These are phyloP conservation scores for Xylariaceae sp. DNA, from an alignment of 2,329 filamentous ascomycete species.

Conservation along the genomic window DNA sequence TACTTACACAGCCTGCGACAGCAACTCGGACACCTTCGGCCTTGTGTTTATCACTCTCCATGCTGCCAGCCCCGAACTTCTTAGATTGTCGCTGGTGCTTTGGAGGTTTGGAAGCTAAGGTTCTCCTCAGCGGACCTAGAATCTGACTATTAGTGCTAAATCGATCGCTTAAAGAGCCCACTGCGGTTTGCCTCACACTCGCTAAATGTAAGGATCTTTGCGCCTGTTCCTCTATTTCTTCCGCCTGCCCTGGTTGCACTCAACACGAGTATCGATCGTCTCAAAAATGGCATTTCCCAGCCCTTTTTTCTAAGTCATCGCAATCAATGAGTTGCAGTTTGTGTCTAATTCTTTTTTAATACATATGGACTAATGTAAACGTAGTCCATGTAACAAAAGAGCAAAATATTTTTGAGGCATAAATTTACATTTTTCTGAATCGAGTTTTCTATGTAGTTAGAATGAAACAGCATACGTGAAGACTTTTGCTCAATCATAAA, in stretches of 20 bases:
- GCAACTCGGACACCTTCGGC: conserved; percentile 69
- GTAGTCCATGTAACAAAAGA: too few relatives aligned
- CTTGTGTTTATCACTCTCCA: conserved; percentile 1
- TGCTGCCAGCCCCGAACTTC: not conserved
- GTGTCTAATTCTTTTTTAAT: too few relatives aligned
- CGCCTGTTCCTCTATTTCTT: not conserved
- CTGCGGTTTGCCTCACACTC: not conserved
- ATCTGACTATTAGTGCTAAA: not conserved
- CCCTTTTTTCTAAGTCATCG: not conserved
- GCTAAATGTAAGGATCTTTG: not conserved
- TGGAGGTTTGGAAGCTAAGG: not conserved
- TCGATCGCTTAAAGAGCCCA: not conserved
- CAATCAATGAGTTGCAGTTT: too few relatives aligned
- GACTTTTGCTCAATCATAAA: too few relatives aligned
- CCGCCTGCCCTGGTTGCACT: not conserved
- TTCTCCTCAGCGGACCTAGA: not conserved
- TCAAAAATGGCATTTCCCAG: not conserved
- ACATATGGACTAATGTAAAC: too few relatives aligned
- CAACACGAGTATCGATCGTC: not conserved
- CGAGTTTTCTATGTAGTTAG: too few relatives aligned
- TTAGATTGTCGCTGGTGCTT: not conserved
- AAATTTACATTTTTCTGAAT: too few relatives aligned
- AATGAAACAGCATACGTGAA: too few relatives aligned
- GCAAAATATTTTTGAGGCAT: too few relatives aligned
- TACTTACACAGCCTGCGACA: conserved; percentile 80